Percentiles rank a stretch among this genome's conserved stretches.
phyloP scores from a whole-genome alignment of 352 stramenopile genomes.

The Phytophthora lateralis region DNA sequence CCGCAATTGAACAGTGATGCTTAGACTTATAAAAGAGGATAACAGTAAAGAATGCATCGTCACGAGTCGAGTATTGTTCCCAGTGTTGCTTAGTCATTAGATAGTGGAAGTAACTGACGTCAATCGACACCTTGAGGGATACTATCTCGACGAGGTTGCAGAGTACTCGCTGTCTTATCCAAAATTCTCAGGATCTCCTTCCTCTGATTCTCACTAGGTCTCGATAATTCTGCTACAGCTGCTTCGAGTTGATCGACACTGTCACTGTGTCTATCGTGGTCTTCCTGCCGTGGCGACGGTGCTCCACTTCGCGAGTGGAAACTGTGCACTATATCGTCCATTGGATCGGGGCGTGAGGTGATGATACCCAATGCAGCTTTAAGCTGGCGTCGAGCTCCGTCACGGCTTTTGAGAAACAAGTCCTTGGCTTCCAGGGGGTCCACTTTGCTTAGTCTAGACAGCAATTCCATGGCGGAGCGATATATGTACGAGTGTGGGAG shows the following conservation, averaged over 20 bases:
- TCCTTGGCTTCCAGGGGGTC: slow-evolving; percentile 60
- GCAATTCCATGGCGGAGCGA: slow-evolving; percentile 53
- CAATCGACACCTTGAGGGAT: too few relatives aligned
- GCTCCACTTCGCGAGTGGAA: slow-evolving; percentile 19
- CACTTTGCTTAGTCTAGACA: slow-evolving; percentile 45
- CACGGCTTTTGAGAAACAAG: slow-evolving; percentile 41
- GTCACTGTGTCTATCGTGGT: slow-evolving; percentile 16
- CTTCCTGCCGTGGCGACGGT: slow-evolving; percentile 5
- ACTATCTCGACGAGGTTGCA: neutral
- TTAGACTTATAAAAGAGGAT: neutral
- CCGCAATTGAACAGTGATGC: neutral
- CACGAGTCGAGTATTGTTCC: too few relatives aligned
- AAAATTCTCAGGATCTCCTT: neutral
- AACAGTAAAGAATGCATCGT: too few relatives aligned
- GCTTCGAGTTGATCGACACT: slow-evolving; percentile 24
- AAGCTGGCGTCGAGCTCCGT: slow-evolving; percentile 45
- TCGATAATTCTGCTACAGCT: slow-evolving; percentile 17
- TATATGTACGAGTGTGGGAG: slow-evolving; percentile 60
- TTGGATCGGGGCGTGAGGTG: slow-evolving; percentile 10
- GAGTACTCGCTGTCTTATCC: slow-evolving; percentile 1
- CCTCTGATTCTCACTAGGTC: neutral
- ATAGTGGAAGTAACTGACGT: neutral
- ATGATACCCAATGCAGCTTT: slow-evolving; percentile 15
- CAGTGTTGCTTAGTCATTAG: too few relatives aligned
- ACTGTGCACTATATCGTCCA: slow-evolving; percentile 13